Base-by-base conservation (phyloP, 148 eudicot species). In the Nepenthes mirabilis region DNA sequence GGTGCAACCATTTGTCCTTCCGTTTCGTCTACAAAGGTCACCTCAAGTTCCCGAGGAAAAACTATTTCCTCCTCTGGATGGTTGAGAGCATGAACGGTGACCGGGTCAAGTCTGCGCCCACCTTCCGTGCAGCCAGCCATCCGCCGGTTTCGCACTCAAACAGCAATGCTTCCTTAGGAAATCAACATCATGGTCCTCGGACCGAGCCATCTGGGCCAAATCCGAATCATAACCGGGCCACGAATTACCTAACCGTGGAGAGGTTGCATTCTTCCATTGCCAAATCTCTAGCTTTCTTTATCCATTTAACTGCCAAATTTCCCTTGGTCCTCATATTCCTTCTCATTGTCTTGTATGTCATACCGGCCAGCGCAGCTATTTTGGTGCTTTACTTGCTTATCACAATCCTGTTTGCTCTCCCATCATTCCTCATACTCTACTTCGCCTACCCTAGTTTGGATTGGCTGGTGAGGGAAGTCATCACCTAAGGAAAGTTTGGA, bases 391-490 rank as follows among this genome's bases (percentile, higher is more conserved):
- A 66, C 37, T 6, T 66, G 6, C 61, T 66, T 37, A 40, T 66
- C 60, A 66, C 69, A 9, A 6, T 66, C 14, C 56, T 66, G 7
- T 14, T 77, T 60, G 81, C 72, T 5, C 33, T 77, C 43, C 81
- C 81, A 35, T 60, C 81, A 37, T 63, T 77, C 55, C 56, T 77
- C 14, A 74, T 77, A 51, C 59, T 77, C 53, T 77, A 77, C 52
- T 77, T 77, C 61, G 68, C 78, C 34, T 77, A 77, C 57, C 77
- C 77, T 14, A 70, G 57, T 6, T 43, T 77, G 57, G 74, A 74
- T 56, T 77, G 81, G 78, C 64, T 77, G 35, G 70, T 60, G 47
- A 64, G 72, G 54, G 78, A 77, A 68, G 66, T 77, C 2, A 66
- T 67, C 43, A 36, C 70, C 33, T 76, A 64, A 72, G 14, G 45